A percentile compares a stretch with the other conserved stretches of the same genome.
phyloP scores from a whole-genome alignment of 768 basidiomycete species.

The Amanita jacksonii region DNA sequence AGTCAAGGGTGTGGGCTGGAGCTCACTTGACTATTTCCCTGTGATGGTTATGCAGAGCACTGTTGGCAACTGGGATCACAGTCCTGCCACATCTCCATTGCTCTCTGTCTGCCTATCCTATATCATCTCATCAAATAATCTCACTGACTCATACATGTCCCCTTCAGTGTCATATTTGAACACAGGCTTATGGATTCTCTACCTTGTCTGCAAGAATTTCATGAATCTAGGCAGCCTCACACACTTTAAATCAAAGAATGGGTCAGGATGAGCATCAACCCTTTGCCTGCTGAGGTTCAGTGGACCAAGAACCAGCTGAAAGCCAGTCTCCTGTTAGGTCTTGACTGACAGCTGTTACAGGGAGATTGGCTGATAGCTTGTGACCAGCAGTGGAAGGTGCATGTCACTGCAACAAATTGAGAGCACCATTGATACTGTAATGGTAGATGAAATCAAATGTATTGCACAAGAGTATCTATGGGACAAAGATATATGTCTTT shows the following conservation, averaged over 20 bases:
- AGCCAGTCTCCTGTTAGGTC: conserved; percentile 78
- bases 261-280: too few species aligned
- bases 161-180: too few species aligned
- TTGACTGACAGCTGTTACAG: conserved; percentile 93
- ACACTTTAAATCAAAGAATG: too few species aligned
- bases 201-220: too few species aligned
- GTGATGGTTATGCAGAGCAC: conserved; percentile 98
- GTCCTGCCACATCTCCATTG: conserved; percentile 81
- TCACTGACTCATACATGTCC: too few species aligned
- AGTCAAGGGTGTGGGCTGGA: conserved; percentile 97
- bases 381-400: conserved; percentile 86
- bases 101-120: conserved; percentile 88
- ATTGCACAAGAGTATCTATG: conserved; percentile 95
- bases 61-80: conserved; percentile 99
- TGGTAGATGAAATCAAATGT: conserved; percentile 85
- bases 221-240: too few species aligned
- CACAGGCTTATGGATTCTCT: too few species aligned
- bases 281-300: conserved; percentile 83
- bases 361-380: conserved; percentile 96
- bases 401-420: conserved; percentile 92
- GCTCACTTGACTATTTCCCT: conserved; percentile 96
- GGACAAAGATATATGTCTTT: conserved; percentile 78
- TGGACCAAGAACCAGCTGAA: conserved; percentile 98
- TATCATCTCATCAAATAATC: too few species aligned
- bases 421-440: conserved; percentile 74